These are phyloP conservation scores for Dianthus caryophyllus DNA, from an alignment of 148 eudicot species.

Conservation along the genomic window DNA sequence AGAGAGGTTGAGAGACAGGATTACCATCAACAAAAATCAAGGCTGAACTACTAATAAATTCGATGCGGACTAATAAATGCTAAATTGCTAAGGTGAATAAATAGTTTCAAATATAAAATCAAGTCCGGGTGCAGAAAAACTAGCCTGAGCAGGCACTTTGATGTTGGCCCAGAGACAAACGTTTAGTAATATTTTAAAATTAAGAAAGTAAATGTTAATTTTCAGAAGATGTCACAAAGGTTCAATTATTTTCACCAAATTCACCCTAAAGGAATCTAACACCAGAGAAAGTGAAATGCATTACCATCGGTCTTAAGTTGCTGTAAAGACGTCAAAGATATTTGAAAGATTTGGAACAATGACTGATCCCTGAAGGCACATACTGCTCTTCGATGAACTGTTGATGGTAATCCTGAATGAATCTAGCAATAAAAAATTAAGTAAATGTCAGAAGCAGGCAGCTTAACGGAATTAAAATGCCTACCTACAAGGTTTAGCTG, in stretches of 20 bases:
- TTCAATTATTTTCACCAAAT: slow-evolving; percentile 6
- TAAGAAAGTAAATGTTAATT: background rate
- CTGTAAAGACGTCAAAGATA: slow-evolving; percentile 72
- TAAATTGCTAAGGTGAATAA: background rate
- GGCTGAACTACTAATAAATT: background rate
- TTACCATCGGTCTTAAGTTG: slow-evolving; percentile 80
- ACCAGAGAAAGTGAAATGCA: slow-evolving; percentile 5
- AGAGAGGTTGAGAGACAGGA: too few relatives aligned
- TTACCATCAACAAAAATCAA: background rate
- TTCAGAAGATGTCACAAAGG: background rate
- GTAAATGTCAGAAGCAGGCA: slow-evolving; percentile 8
- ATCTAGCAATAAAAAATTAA: slow-evolving; percentile 40
- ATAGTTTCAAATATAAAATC: background rate
- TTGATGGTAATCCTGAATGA: slow-evolving; percentile 74
- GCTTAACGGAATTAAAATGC: background rate
- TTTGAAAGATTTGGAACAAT: slow-evolving; percentile 69
- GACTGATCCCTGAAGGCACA: slow-evolving; percentile 79
- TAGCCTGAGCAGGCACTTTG: background rate
- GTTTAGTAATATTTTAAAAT: background rate
- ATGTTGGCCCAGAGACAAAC: background rate
- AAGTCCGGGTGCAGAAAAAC: background rate
- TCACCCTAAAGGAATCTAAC: background rate
- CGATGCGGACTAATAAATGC: background rate
- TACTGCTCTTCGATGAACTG: slow-evolving; percentile 76
- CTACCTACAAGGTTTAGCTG: background rate